Evolutionary conservation across 148 eudicot genomes (phyloP).

Genomic region (Rhododendron williamsianum): DNA sequence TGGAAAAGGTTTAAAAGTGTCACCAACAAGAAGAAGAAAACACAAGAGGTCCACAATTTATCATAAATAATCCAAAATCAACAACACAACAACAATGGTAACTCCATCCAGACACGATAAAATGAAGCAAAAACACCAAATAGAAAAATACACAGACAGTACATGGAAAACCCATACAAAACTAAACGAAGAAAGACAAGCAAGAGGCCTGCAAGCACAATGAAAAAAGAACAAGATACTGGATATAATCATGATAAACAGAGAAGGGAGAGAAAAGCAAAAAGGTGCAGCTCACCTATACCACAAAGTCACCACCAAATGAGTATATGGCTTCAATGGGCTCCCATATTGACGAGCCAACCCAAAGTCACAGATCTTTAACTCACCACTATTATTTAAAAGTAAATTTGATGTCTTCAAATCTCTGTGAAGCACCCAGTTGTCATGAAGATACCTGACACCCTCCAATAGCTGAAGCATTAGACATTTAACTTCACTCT

Average conservation of each 20-base stretch:
- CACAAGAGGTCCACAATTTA: neutral
- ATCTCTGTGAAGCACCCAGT: slow-evolving; percentile 97
- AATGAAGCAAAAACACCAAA: neutral
- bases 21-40: neutral
- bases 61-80: neutral
- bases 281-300: slow-evolving; percentile 68
- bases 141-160: neutral
- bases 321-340: slow-evolving; percentile 90
- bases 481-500: slow-evolving; percentile 93
- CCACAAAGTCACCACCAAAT: slow-evolving; percentile 95
- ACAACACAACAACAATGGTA: neutral
- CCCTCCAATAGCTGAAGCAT: slow-evolving; percentile 89
- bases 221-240: neutral
- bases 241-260: neutral
- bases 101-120: neutral
- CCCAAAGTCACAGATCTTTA: slow-evolving; percentile 91
- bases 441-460: slow-evolving; percentile 84
- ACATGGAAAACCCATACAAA: neutral
- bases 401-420: slow-evolving; percentile 90
- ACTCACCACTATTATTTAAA: slow-evolving; percentile 79
- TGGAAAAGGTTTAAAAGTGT: neutral
- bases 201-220: neutral
- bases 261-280: slow-evolving; percentile 2
- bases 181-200: neutral
- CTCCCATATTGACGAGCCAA: slow-evolving; percentile 96